These are phyloP conservation scores for Kingdonia uniflora DNA, from an alignment of 164 flowering plant genomes.

Conservation along the genomic window DNA sequence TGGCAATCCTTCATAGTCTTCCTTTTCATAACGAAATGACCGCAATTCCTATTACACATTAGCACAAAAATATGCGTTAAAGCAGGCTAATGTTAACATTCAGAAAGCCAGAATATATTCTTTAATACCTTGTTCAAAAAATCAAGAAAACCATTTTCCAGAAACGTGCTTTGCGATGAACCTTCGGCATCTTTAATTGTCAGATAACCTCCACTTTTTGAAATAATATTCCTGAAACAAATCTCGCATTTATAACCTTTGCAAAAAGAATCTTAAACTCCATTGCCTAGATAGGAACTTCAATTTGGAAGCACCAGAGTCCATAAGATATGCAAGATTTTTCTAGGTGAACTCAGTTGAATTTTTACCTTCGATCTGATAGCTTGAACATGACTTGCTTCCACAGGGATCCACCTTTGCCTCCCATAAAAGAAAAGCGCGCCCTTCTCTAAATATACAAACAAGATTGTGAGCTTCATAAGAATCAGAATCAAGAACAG, in stretches of 20 bases:
- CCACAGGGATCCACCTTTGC: conserved; percentile 91
- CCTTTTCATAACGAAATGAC: conserved; percentile 45
- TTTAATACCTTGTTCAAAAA: conserved; percentile 64
- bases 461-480: not conserved
- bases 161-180: conserved; percentile 21
- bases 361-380: conserved; percentile 44
- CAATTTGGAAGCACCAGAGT: not conserved
- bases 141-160: conserved; percentile 75
- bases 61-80: not conserved
- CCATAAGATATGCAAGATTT: too few species aligned
- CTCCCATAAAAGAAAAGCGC: conserved; percentile 95
- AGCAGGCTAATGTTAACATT: not conserved
- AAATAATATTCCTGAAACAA: conserved; percentile 24
- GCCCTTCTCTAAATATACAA: conserved; percentile 54
- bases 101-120: not conserved
- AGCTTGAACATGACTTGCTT: conserved; percentile 62
- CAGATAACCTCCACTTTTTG: conserved; percentile 47
- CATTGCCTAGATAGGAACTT: not conserved
- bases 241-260: conserved; percentile 3
- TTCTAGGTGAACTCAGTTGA: too few species aligned
- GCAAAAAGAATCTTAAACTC: not conserved
- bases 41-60: conserved; percentile 55
- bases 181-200: conserved; percentile 60
- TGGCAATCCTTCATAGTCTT: conserved; percentile 78
- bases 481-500: not conserved